Base-by-base conservation (phyloP, 1,284 basidiomycete species). In the Puccinia triticina region DNA sequence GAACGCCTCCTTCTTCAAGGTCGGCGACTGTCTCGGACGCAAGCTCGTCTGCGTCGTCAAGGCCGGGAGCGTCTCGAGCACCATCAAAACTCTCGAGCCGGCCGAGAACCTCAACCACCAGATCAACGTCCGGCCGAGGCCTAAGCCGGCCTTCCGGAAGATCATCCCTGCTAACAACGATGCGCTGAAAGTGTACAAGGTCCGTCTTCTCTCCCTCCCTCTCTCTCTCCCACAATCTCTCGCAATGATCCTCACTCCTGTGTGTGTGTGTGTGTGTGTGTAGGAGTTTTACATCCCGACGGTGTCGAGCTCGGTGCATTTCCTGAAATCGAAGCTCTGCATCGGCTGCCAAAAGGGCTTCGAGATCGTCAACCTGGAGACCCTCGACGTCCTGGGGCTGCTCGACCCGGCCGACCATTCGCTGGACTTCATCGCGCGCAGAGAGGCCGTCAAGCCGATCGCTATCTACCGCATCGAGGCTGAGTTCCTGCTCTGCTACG, bases 11-110 rank as follows among this genome's bases (percentile, higher is more conserved):
- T 99, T 99, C 89, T 99, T 99, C 91, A 98, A 98, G 88, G 93
- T 94, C 12, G 97, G 97, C 0, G 90, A 93, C 72, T 99, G 96
- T 87, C 89, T 99, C 34, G 94, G 94, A 21, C 91, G 93, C 83
- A 95, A 94, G n/a, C 90, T 99, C 8, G 95, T 99, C 43, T 99
- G 97, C 86, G 93, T 99, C 66, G 96, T 99, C 87, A 99, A 99
- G 88, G 94, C 94, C 7, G 94, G 92, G 83, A 93, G 95, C 74
- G 89, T 98, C 71, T 97, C 94, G 32, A 97, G 94, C 85, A 99
- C 96, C 46, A 98, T 99, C 90, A 99, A 98, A 90, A 93, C 94
- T 0, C 89, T 99, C 83, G 97, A 99, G 86, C 96, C 97, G 84
- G 10, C n/a, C 34, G 26, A 48, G 18, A 40, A 73, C 32, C n/a